These are phyloP conservation scores for Kodamaea lidongshanica DNA, from an alignment of 805 yeast genomes.

Conservation along the genomic window DNA sequence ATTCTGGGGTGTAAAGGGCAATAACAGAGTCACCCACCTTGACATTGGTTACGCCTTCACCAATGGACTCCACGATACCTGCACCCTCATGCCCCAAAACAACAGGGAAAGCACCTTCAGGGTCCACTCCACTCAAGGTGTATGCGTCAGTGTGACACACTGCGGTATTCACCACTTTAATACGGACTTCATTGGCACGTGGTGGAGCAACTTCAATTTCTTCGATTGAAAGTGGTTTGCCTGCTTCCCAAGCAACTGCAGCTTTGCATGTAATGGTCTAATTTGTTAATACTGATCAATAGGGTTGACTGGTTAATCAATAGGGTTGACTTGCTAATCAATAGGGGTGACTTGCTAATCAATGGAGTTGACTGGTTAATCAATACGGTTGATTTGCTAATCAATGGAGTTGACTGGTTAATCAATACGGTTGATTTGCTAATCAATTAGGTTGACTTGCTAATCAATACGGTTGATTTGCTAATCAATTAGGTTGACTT, in stretches of 20 bases:
- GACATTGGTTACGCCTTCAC: conserved; percentile 88
- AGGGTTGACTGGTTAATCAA: no score
- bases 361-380: no score
- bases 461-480: no score
- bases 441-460: no score
- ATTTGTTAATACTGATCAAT: conserved; percentile 21
- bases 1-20: conserved; percentile 94
- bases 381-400: no score
- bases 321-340: no score
- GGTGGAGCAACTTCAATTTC: conserved; percentile 90
- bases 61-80: conserved; percentile 90
- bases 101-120: conserved; percentile 94
- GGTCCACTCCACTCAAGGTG: conserved; percentile 89
- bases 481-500: no score
- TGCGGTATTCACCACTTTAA: conserved; percentile 81
- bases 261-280: conserved; percentile 80
- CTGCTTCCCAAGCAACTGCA: conserved; percentile 97
- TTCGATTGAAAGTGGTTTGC: conserved; percentile 74
- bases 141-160: conserved; percentile 99
- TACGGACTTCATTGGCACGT: conserved; percentile 94
- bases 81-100: conserved; percentile 98
- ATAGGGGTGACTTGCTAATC: no score
- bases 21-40: conserved; percentile 92
- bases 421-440: no score
- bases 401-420: no score